Base-by-base conservation (phyloP, 1,284 basidiomycete genomes). In the Heterobasidion irregulare region DNA sequence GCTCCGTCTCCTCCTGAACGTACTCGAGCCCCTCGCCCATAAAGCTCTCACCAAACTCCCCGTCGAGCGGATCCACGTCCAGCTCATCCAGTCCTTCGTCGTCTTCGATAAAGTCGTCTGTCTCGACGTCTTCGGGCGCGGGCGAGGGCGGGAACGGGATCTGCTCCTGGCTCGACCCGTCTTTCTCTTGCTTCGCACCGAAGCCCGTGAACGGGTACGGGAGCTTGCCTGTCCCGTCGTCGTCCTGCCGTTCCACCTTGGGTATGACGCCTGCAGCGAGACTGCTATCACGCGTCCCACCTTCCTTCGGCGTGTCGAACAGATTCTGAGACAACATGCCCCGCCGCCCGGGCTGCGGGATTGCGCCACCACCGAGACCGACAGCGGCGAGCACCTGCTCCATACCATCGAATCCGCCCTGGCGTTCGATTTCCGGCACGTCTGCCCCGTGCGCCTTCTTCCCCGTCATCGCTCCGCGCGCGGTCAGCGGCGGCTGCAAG, bases 71-170 rank as follows among this genome's bases (percentile, higher is more conserved):
- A 8, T 61, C 61, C 8, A 59, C 65, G 13, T 62, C 64, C 6
- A 54, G 60, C 36, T 61, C 69, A 16, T 63, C 65, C 2, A 61
- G 63, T 15, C 58, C 64, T 8, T 63, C 64, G 0, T 72, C 70
- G 0, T 72, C 70, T 0, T 70, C 69, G 8, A 62, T 68, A 41
- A 68, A 68, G 34, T 68, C 69, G n/a, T 68, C 72, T 0, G 69
- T 68, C 41, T 69, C 69, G 35, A 68, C 69, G 18, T 68, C 71
- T 0, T 68, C 71, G 19, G 64, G 62, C 38, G 70, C 68, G 36
- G 79, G 79, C 2, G 83, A 83, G 2, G 80, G 83, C 9, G 86
- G 87, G 75, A 89, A 89, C 0, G 87, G 84, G 16, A 89, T 78
- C 53, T 79, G 80, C 53, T 78, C 77, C 60, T 72, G 74, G 10